These are phyloP conservation scores for Phytophthora lateralis DNA, from an alignment of 352 stramenopile genomes.

Conservation along the genomic window DNA sequence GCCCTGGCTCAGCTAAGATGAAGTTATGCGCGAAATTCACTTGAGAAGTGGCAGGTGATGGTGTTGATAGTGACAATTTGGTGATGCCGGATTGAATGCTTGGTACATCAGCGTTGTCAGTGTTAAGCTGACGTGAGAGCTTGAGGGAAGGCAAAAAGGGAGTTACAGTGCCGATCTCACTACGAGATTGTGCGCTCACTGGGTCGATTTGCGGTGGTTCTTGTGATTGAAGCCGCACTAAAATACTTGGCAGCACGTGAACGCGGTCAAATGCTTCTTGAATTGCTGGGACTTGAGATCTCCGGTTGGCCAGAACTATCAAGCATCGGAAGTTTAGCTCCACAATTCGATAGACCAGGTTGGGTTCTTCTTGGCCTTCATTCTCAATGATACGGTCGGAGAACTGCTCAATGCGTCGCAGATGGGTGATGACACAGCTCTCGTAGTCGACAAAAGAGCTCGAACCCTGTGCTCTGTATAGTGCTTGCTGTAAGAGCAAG, in stretches of 20 bases:
- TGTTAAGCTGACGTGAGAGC: constrained; percentile 7
- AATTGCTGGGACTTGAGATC: constrained; percentile 32
- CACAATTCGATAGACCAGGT: constrained; percentile 24
- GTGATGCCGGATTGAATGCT: constrained; percentile 1
- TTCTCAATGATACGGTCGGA: constrained; percentile 28
- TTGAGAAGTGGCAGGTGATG: neutral
- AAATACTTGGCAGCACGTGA: constrained; percentile 26
- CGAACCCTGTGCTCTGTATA: constrained; percentile 36
- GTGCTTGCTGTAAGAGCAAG: constrained; percentile 32
- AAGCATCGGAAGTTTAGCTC: constrained; percentile 47
- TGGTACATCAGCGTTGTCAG: neutral
- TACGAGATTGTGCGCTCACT: neutral
- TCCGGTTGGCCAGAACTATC: constrained; percentile 42
- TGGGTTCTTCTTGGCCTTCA: constrained; percentile 18
- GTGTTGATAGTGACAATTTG: constrained; percentile 11
- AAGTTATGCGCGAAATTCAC: constrained; percentile 8
- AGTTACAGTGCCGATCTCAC: neutral
- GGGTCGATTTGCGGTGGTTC: neutral
- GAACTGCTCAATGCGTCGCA: constrained; percentile 36
- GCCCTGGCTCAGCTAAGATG: constrained; percentile 16
- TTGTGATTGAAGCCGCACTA: constrained; percentile 21
- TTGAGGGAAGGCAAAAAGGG: constrained; percentile 26
- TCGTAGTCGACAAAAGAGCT: constrained; percentile 27
- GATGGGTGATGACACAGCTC: constrained; percentile 36
- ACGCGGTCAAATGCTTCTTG: constrained; percentile 32